phyloP scores from a whole-genome alignment of 768 basidiomycete genomes.

The Paxillus involutus region DNA sequence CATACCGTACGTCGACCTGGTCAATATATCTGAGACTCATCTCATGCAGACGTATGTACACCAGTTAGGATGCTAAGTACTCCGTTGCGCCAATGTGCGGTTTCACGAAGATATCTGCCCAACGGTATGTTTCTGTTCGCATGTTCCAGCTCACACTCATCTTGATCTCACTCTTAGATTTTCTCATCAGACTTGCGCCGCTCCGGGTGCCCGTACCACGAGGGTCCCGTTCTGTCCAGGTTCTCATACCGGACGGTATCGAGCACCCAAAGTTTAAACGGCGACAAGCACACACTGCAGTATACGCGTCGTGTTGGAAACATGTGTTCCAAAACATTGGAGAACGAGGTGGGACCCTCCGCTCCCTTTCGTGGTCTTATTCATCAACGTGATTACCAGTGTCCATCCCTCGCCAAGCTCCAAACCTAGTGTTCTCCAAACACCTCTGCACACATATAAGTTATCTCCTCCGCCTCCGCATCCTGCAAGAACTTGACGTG shows the following conservation, averaged over 20 bases:
- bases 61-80: constrained; percentile 72
- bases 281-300: constrained; percentile 43
- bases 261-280: constrained; percentile 61
- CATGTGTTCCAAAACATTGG: constrained; percentile 39
- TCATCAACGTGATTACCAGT: constrained; percentile 6
- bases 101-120: constrained; percentile 54
- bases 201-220: constrained; percentile 40
- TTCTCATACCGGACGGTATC: constrained; percentile 57
- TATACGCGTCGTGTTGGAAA: constrained; percentile 64
- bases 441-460: constrained; percentile 54
- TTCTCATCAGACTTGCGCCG: constrained; percentile 60
- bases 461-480: constrained; percentile 68
- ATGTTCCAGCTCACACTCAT: background rate
- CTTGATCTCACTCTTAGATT: constrained; percentile 41
- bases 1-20: constrained; percentile 55
- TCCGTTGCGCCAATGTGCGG: constrained; percentile 56
- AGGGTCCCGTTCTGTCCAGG: constrained; percentile 26
- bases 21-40: background rate
- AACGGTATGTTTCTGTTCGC: constrained; percentile 40
- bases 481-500: constrained; percentile 73
- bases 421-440: constrained; percentile 37
- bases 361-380: background rate
- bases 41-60: background rate
- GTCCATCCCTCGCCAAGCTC: constrained; percentile 25
- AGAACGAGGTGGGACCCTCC: constrained; percentile 34